A percentile compares a stretch with the other conserved stretches of the same genome.
Evolutionary conservation across 2,329 filamentous ascomycete species (phyloP).

Genomic region (Fusarium foetens): DNA sequence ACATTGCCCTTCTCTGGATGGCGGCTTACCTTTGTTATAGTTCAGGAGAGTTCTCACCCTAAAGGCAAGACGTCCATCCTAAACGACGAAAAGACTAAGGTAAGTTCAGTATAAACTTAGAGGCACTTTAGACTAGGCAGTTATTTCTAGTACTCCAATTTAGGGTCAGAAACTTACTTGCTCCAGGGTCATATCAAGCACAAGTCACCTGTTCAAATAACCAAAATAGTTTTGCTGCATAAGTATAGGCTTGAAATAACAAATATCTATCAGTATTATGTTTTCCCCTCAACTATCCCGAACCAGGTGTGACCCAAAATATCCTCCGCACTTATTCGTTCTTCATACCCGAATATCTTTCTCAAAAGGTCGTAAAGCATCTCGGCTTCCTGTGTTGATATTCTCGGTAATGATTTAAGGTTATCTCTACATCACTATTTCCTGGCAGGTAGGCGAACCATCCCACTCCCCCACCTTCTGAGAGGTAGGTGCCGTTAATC

Average conservation of each 20-base stretch:
- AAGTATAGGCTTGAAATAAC: not conserved
- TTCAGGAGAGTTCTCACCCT: not conserved
- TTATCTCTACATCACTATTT: not conserved
- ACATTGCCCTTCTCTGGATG: not conserved
- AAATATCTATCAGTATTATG: not conserved
- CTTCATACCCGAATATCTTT: not conserved
- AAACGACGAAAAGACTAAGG: not conserved
- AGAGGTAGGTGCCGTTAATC: not conserved
- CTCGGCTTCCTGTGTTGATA: accelerated
- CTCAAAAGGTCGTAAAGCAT: not conserved
- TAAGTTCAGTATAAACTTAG: not conserved
- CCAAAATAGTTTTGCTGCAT: accelerated
- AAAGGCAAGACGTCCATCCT: not conserved
- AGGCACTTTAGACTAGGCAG: too few species aligned
- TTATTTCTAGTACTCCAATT: too few species aligned
- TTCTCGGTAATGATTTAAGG: not conserved
- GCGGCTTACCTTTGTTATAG: accelerated
- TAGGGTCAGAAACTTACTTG: not conserved
- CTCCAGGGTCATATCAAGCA: not conserved
- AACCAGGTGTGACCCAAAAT: not conserved
- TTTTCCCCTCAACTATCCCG: not conserved
- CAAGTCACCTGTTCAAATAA: not conserved
- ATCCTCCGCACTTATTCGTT: not conserved
- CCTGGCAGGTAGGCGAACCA: not conserved
- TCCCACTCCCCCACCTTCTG: not conserved